phyloP scores from a whole-genome alignment of 108 stramenopile species.

The Nannochloropsis granulata region DNA sequence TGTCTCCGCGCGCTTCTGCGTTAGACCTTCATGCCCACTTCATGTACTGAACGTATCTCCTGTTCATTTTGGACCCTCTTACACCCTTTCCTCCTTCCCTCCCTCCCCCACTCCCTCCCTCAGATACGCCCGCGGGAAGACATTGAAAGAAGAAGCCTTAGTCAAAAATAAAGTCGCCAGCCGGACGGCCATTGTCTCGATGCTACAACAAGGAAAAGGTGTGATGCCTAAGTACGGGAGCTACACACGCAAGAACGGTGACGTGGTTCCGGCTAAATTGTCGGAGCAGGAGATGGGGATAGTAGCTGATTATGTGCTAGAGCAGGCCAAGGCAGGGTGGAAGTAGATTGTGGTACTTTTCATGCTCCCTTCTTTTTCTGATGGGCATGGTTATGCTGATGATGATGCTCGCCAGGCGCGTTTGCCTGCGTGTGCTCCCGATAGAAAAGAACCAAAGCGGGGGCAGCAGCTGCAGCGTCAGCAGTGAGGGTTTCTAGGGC shows the following conservation, averaged over 20 bases:
- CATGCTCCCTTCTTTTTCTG: neutral
- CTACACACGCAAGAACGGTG: neutral
- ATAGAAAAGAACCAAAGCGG: neutral
- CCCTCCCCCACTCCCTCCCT: neutral
- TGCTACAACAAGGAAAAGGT: neutral
- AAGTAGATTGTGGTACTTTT: neutral
- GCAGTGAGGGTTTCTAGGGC: neutral
- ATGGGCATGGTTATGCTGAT: neutral
- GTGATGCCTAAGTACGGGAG: neutral
- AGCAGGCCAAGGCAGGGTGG: neutral
- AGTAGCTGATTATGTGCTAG: neutral
- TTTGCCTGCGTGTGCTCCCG: neutral
- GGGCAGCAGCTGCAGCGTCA: neutral
- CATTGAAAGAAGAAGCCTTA: neutral
- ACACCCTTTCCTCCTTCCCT: no score
- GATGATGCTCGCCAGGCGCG: neutral
- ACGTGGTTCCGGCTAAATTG: neutral
- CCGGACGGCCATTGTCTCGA: neutral
- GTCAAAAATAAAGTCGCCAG: neutral
- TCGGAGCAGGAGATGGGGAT: neutral
- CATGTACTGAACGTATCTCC: no score
- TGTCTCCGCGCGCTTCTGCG: no score
- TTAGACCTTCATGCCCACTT: no score
- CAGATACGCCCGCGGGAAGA: neutral
- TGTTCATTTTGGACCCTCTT: no score